Evolutionary conservation across 306 rosid genomes (phyloP).

Genomic region (Sicyos baderoa): DNA sequence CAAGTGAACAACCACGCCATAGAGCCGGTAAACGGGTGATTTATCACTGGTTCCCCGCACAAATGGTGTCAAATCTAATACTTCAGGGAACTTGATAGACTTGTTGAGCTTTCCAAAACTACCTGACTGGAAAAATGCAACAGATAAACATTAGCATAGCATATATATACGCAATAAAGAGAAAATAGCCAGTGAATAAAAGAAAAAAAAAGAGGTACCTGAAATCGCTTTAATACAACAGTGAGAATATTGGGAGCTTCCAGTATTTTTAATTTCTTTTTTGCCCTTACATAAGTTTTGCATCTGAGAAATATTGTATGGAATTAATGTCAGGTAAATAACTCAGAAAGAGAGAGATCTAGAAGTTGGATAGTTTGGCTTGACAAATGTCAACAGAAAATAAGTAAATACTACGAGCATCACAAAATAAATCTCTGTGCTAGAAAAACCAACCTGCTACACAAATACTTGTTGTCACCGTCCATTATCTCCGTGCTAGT

Average conservation of each 20-base stretch:
- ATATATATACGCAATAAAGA: neutral
- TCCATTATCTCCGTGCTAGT: conserved; percentile 80
- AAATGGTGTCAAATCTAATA: conserved; percentile 77
- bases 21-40: conserved; percentile 71
- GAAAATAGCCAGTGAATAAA: conserved; percentile 7
- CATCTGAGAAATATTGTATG: conserved; percentile 45
- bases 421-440: conserved; percentile 4
- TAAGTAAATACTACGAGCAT: conserved; percentile 7
- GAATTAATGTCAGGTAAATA: neutral
- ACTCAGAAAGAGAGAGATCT: neutral
- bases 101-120: conserved; percentile 95
- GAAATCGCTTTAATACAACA: conserved; percentile 88
- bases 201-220: conserved; percentile 38
- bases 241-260: conserved; percentile 98
- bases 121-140: conserved; percentile 56
- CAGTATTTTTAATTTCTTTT: conserved; percentile 76
- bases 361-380: neutral
- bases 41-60: conserved; percentile 86
- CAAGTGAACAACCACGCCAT: conserved; percentile 88
- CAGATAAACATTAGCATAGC: conserved; percentile 6
- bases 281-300: conserved; percentile 91
- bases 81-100: conserved; percentile 73
- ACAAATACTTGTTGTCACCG: conserved; percentile 90
- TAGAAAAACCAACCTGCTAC: conserved; percentile 56
- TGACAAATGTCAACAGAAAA: neutral